These are phyloP conservation scores for Hygrophorus russula DNA, from an alignment of 768 basidiomycete genomes.

Conservation along the genomic window DNA sequence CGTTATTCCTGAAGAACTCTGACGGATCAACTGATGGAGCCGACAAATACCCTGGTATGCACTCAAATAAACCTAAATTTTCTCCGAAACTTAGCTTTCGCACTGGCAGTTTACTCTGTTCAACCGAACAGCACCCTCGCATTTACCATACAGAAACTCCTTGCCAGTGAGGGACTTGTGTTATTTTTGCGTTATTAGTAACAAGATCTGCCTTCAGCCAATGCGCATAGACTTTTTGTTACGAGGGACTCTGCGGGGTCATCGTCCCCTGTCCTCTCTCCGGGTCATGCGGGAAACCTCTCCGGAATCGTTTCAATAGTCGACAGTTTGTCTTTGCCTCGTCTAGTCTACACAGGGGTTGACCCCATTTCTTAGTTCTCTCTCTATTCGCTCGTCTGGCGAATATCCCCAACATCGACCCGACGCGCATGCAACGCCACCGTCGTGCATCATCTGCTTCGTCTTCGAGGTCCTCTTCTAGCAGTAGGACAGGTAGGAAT, in stretches of 20 bases:
- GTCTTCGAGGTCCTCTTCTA: conserved; percentile 36
- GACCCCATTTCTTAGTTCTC: conserved; percentile 35
- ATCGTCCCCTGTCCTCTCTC: conserved; percentile 36
- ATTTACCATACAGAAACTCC: conserved; percentile 69
- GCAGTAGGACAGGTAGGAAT: conserved; percentile 22
- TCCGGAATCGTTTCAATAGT: conserved; percentile 76
- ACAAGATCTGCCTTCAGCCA: conserved; percentile 33
- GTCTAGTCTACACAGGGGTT: not conserved
- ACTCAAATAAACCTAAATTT: not conserved
- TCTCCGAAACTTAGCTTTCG: conserved; percentile 3
- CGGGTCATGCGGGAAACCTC: conserved; percentile 34
- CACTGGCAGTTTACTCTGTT: conserved; percentile 58
- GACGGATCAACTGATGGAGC: conserved; percentile 71
- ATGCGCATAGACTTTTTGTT: conserved; percentile 71
- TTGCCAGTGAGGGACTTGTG: conserved; percentile 51
- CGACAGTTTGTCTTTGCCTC: conserved; percentile 43
- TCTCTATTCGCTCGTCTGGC: conserved; percentile 71
- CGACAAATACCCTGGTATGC: conserved; percentile 66
- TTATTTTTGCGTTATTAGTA: not conserved
- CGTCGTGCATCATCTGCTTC: conserved; percentile 69
- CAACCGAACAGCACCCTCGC: conserved; percentile 49
- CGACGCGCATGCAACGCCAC: conserved; percentile 67
- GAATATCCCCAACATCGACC: conserved; percentile 65
- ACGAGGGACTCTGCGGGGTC: conserved; percentile 46
- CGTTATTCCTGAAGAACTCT: conserved; percentile 31